phyloP scores from a whole-genome alignment of 2,329 filamentous ascomycete genomes.

The Ascochyta lentis region DNA sequence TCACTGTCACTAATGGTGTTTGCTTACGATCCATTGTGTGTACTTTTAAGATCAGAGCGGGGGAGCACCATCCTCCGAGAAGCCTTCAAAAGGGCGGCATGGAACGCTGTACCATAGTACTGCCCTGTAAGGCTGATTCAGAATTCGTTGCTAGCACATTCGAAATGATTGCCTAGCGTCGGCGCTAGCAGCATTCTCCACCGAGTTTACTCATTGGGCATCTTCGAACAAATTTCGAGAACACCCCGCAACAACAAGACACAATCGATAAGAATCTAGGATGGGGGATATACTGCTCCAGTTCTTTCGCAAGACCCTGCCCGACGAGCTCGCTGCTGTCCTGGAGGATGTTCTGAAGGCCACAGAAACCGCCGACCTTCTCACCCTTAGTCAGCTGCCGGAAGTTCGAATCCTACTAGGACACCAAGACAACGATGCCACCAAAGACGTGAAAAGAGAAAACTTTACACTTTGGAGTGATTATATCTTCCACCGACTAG shows the following conservation, averaged over 20 bases:
- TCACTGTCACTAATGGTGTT: too few relatives aligned
- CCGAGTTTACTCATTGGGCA: slow-evolving; percentile 37
- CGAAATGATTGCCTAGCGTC: slow-evolving; percentile 28
- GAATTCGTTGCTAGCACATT: slow-evolving; percentile 16
- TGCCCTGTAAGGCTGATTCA: slow-evolving; percentile 9
- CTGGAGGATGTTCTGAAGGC: slow-evolving; percentile 48
- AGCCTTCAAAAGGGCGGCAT: slow-evolving; percentile 7
- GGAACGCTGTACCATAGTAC: not conserved
- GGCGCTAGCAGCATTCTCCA: slow-evolving; percentile 40
- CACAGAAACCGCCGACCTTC: slow-evolving; percentile 53
- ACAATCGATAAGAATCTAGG: slow-evolving; percentile 22
- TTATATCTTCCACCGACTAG: slow-evolving; percentile 53
- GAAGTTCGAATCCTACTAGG: slow-evolving; percentile 53
- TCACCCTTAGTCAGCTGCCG: slow-evolving; percentile 46
- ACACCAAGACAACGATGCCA: slow-evolving; percentile 43
- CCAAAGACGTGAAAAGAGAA: slow-evolving; percentile 37
- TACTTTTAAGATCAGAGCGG: not conserved
- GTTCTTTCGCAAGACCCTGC: slow-evolving; percentile 51
- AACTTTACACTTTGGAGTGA: slow-evolving; percentile 54
- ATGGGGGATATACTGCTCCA: slow-evolving; percentile 54
- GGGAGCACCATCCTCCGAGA: not conserved
- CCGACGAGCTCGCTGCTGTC: slow-evolving; percentile 50
- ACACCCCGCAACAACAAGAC: slow-evolving; percentile 26
- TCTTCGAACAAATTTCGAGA: slow-evolving; percentile 28
- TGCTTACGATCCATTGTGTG: too few relatives aligned